Evolutionary conservation across 768 basidiomycete species (phyloP).

Genomic region (Collybia nuda): DNA sequence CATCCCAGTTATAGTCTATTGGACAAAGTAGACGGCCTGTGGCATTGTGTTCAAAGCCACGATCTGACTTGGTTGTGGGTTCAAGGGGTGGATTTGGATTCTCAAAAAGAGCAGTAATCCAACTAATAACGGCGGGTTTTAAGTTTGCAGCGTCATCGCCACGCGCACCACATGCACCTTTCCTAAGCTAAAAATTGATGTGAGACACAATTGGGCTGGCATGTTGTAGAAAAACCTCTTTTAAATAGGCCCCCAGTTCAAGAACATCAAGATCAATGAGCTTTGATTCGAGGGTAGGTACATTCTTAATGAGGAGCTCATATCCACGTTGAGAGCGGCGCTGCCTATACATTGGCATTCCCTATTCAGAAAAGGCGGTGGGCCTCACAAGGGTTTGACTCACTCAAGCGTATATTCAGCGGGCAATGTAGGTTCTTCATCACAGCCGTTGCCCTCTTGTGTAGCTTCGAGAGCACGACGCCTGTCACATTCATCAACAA

Average conservation of each 20-base stretch:
- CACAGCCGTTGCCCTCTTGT: not conserved
- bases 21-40: conserved; percentile 20
- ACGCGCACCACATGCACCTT: not conserved
- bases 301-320: not conserved
- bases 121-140: not conserved
- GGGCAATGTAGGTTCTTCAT: not conserved
- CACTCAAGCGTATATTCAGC: too few relatives aligned
- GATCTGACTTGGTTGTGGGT: not conserved
- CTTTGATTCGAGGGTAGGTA: not conserved
- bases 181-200: not conserved
- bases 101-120: not conserved
- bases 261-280: not conserved
- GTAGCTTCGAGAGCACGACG: not conserved
- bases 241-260: not conserved
- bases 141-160: not conserved
- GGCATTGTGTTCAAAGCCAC: conserved; percentile 14
- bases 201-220: not conserved
- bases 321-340: not conserved
- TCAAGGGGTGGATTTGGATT: not conserved
- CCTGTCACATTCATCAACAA: conserved; percentile 1
- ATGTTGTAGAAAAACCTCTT: not conserved
- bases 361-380: not conserved
- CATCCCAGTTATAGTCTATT: conserved; percentile 16
- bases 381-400: not conserved
- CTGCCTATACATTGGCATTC: not conserved